These are phyloP conservation scores for Tuber borchii DNA, from an alignment of 495 filamentous ascomycete genomes.

Conservation along the genomic window DNA sequence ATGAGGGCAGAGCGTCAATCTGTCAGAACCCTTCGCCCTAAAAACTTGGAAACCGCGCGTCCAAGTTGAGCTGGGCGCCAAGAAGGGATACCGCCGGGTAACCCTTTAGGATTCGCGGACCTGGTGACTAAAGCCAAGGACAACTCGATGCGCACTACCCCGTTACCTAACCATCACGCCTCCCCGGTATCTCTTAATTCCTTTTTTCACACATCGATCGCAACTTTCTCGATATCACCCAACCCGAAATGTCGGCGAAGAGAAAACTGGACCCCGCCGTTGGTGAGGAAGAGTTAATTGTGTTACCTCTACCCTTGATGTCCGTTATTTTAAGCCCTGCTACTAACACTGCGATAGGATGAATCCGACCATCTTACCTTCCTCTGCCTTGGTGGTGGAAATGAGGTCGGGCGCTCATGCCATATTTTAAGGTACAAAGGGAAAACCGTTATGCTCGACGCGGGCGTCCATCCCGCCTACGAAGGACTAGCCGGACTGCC, in stretches of 20 bases:
- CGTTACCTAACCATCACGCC: background rate
- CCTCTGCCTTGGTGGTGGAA: constrained; percentile 85
- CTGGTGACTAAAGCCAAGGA: background rate
- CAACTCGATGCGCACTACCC: background rate
- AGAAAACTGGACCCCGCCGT: constrained; percentile 45
- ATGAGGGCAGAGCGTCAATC: background rate
- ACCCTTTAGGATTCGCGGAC: background rate
- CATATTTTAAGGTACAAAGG: constrained; percentile 98
- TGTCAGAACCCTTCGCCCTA: background rate
- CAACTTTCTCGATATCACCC: background rate
- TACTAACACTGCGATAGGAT: constrained; percentile 27
- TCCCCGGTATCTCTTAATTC: background rate
- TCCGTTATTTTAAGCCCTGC: background rate
- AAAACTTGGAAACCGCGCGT: background rate
- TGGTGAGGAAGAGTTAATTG: constrained; percentile 41
- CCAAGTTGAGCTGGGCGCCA: background rate
- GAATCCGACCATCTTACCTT: constrained; percentile 81
- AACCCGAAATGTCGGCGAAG: constrained; percentile 48
- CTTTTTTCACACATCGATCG: background rate
- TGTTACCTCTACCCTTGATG: background rate
- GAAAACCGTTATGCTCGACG: constrained; percentile 98
- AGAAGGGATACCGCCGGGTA: background rate
- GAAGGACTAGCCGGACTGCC: constrained; percentile 88
- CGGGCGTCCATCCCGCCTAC: constrained; percentile 94
- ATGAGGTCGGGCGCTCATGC: constrained; percentile 94